Evolutionary conservation across 768 basidiomycete genomes (phyloP), one percentile per base, ranked within the genome.

Genomic region (Boletellus ananiceps): DNA sequence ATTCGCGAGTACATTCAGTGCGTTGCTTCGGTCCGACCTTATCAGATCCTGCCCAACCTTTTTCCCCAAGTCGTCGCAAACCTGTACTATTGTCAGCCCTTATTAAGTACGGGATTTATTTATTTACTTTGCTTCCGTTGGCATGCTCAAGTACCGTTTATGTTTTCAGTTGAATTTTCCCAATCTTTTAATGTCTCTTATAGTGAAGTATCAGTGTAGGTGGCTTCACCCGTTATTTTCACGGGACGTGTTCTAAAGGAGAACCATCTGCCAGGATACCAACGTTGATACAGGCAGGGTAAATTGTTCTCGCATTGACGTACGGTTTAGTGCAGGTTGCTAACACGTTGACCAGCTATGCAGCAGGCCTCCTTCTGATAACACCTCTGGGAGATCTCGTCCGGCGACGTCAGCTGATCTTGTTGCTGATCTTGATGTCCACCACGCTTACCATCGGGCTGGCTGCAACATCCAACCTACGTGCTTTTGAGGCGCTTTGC

Each of bases 321-420:
- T 29, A 34, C 18, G 15, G 15, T 15, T 35, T 29, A 9, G 15
- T n/a, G 27, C 8, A 35, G 16, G 12, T 39, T 14, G 25, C 52
- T 21, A 47, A 47, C 21, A 46, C 47, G 12, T 42, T 41, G 25
- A 42, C 32, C 5, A 84, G 87, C 36, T 92, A 90, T 63, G 86
- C 84, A 2, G 70, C 70, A 8, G 88, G 88, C 1, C 74, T 92
- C 8, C 64, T 93, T 3, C 66, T 93, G 35, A 80, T 94, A 46
- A 79, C 86, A 0, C 92, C 93, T 1, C 72, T 91, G 0, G 92
- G 93, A 8, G 92, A 95, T 63, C 76, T 93, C 18, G 76, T 91
- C 27, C 84, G 86, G 16, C 72, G 91, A 33, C 74, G 92, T 12
- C 83, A 81, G 38, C 73, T 95, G 0, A 74, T 86, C 25, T 71